Percentiles rank a stretch among this genome's conserved stretches.
Evolutionary conservation across 2,329 filamentous ascomycete species (phyloP).

Genomic region (Fusarium protoensiforme): DNA sequence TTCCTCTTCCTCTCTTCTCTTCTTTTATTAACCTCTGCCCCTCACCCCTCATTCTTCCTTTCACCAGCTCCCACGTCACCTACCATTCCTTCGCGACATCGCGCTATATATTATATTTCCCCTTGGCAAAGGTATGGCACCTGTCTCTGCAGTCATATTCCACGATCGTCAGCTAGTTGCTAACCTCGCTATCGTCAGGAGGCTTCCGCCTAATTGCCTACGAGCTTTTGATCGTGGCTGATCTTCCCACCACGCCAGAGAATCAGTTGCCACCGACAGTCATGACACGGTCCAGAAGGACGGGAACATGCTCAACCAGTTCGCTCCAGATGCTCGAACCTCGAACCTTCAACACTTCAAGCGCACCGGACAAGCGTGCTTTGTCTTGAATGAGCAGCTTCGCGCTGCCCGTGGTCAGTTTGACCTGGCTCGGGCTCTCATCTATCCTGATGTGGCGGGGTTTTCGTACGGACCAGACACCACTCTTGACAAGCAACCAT

Average conservation of each 20-base stretch:
- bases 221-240: too few species aligned
- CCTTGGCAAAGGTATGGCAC: too few species aligned
- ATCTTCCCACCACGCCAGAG: background rate
- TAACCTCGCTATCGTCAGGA: too few species aligned
- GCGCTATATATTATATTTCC: too few species aligned
- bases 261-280: background rate
- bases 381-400: background rate
- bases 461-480: background rate
- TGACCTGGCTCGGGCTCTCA: background rate
- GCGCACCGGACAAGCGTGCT: background rate
- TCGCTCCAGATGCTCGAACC: background rate
- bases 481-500: background rate
- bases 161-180: too few species aligned
- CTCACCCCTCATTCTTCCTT: constrained; percentile 13
- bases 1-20: too few species aligned
- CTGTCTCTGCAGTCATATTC: too few species aligned
- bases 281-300: background rate
- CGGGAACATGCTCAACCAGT: background rate
- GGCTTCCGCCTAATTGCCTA: too few species aligned
- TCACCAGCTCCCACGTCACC: constrained; percentile 39
- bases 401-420: background rate
- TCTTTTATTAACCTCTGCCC: background rate
- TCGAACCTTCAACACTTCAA: background rate
- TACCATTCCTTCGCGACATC: too few species aligned
- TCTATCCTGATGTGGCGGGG: background rate